These are phyloP conservation scores for Ceratocystiopsis minuta DNA, from an alignment of 2,329 filamentous ascomycete species.

Conservation along the genomic window DNA sequence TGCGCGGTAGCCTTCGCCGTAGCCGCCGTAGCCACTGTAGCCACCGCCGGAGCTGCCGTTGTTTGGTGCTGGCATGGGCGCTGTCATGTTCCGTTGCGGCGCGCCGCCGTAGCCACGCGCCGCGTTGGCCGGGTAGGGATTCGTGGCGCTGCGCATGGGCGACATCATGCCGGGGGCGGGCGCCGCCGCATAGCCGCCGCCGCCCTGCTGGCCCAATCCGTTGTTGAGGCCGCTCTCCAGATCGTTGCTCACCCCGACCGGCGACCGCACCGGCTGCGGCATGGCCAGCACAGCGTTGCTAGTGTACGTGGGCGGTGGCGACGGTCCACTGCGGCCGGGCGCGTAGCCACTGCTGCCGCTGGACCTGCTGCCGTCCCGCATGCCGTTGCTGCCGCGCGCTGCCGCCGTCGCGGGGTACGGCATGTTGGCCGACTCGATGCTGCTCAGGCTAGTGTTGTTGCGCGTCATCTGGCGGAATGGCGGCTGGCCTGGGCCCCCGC, in stretches of 20 bases:
- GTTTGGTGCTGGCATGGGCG: constrained; percentile 8
- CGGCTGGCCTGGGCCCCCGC: constrained; percentile 4
- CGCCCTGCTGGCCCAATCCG: background rate
- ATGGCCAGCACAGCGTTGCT: constrained; percentile 11
- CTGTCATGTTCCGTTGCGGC: constrained; percentile 19
- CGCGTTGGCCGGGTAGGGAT: constrained; percentile 6
- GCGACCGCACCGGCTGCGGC: constrained; percentile 13
- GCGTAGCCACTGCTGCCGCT: constrained; percentile 8
- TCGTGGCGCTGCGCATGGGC: constrained; percentile 14
- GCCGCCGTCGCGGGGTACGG: no score
- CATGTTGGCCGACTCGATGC: no score
- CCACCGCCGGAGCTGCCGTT: constrained; percentile 1
- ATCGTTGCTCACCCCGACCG: constrained; percentile 7
- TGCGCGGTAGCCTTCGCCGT: no score
- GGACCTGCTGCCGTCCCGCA: background rate
- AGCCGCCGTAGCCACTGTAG: no score
- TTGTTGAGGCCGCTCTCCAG: constrained; percentile 1
- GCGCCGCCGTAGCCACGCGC: background rate
- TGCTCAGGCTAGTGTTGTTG: constrained; percentile 12
- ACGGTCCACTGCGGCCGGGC: constrained; percentile 6
- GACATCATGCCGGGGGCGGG: constrained; percentile 4
- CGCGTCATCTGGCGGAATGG: constrained; percentile 10
- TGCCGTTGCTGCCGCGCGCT: constrained; percentile 2
- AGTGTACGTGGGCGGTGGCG: constrained; percentile 9
- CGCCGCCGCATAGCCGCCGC: background rate